Evolutionary conservation across 345 rosid genomes (phyloP).

Genomic region (Brassica carinata): DNA sequence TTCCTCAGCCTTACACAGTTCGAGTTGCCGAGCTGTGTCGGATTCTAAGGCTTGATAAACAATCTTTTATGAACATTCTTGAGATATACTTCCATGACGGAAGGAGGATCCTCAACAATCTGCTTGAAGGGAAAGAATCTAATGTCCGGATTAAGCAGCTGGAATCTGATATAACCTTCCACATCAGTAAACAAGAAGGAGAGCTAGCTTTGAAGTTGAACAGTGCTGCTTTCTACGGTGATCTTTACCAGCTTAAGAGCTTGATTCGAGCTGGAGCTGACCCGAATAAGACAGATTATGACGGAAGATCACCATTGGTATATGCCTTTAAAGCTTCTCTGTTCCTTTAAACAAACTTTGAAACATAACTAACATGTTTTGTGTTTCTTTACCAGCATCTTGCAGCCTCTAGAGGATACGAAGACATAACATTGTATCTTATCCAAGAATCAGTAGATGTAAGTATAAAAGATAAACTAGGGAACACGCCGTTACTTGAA

Average conservation of each 20-base stretch:
- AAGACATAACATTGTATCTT: conserved; percentile 63
- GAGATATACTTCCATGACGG: conserved; percentile 76
- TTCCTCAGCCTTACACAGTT: conserved; percentile 61
- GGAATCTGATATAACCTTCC: conserved; percentile 66
- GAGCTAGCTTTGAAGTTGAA: conserved; percentile 72
- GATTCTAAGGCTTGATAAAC: conserved; percentile 70
- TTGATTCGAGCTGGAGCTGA: conserved; percentile 69
- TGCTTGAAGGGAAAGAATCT: conserved; percentile 71
- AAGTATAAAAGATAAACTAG: conserved; percentile 59
- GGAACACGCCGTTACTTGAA: conserved; percentile 78
- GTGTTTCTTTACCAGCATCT: conserved; percentile 56
- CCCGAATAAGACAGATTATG: conserved; percentile 71
- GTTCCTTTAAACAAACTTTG: background rate
- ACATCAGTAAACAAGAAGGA: conserved; percentile 70
- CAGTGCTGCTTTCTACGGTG: conserved; percentile 69
- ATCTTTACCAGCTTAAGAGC: conserved; percentile 60
- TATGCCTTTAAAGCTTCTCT: background rate
- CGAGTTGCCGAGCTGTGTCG: conserved; percentile 61
- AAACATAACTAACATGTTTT: conserved; percentile 13
- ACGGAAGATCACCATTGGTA: conserved; percentile 89
- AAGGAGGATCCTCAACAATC: conserved; percentile 65
- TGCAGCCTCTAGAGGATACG: conserved; percentile 77
- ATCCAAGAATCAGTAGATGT: conserved; percentile 60
- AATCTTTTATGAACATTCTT: conserved; percentile 63
- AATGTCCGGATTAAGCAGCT: conserved; percentile 52